Base-by-base conservation (phyloP, 2,329 filamentous ascomycete genomes). In the Aspergillus pseudoviridinutans region DNA sequence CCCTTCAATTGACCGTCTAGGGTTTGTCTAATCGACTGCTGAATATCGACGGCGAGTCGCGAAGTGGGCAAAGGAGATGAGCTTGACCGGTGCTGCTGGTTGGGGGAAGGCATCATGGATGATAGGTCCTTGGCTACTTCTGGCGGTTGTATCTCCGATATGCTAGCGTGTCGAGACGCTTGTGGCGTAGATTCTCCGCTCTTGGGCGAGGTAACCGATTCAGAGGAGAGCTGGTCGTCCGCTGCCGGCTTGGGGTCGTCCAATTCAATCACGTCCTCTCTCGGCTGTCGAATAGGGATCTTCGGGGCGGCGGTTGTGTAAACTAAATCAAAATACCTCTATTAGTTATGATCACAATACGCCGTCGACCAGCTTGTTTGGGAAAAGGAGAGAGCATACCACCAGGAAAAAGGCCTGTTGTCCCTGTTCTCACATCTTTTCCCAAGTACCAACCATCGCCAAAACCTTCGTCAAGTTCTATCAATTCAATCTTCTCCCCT, bases 381-480 rank as follows among this genome's bases (percentile, higher is more conserved):
- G 12, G 8, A 32, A 3, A 20, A 29, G 24, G 27, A 50, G 27
- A 50, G 35, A 54, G 53, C 67, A 61, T 74, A 80, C 78, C 76
- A 64, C 76, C 79, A 50, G 79, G 79, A 59, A 81, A 80, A 35
- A 81, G 71, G 27, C 79, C 79, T 2, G 72, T 79, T 52, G 70
- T 71, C 53, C 73, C 74, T 49, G 73, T 73, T 27, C 66, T 66
- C 24, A 76, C 57, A 60, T 80, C 76, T 62, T 77, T 76, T n/a
- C 79, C 85, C 60, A 87, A 73, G 69, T 84, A 87, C 85, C 83
- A 86, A 60, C 85, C 85, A 73, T 87, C 85, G 60, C 83, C 83
- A 71, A 87, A 87, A 64, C 86, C 85, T 64, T 87, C 85, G 70
- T 87, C 85, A 61, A 85, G 76, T 72, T 87, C 85, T 32, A 87